These are phyloP conservation scores for Fusarium sp. DNA, from an alignment of 2,329 filamentous ascomycete genomes.

Conservation along the genomic window DNA sequence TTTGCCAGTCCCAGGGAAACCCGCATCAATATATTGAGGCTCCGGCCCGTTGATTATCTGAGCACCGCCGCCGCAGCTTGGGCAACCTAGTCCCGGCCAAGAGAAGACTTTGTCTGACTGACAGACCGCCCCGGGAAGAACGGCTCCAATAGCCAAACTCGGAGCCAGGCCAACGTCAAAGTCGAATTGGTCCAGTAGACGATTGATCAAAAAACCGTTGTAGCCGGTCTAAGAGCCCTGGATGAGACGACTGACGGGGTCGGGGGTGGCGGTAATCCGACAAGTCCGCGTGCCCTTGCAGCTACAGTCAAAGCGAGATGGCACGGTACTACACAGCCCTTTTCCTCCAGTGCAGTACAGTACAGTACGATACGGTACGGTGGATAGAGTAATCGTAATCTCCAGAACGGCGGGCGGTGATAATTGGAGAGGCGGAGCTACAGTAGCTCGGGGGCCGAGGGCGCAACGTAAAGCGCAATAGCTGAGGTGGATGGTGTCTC, in stretches of 20 bases:
- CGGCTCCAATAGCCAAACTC: slow-evolving; percentile 23
- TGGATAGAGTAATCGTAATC: slow-evolving; percentile 5
- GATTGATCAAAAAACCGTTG: slow-evolving; percentile 14
- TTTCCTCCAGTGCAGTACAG: neutral
- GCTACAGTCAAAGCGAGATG: slow-evolving; percentile 5
- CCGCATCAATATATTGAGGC: slow-evolving; percentile 44
- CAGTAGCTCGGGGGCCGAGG: slow-evolving; percentile 2
- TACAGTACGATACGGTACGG: slow-evolving; percentile 15
- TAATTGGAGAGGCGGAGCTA: neutral
- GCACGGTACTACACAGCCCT: neutral
- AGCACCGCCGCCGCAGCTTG: slow-evolving; percentile 30
- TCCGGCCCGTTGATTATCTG: slow-evolving; percentile 15
- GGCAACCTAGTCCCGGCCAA: slow-evolving; percentile 8
- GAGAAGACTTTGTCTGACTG: slow-evolving; percentile 20
- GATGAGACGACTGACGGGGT: neutral
- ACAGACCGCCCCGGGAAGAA: slow-evolving; percentile 17
- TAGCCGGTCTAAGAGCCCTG: slow-evolving; percentile 7
- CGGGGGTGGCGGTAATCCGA: slow-evolving; percentile 35
- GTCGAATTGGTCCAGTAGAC: neutral
- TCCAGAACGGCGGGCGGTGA: neutral
- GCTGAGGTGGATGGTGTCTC: neutral
- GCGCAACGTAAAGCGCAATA: slow-evolving; percentile 3
- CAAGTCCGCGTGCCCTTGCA: slow-evolving; percentile 30
- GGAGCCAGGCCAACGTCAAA: slow-evolving; percentile 14
- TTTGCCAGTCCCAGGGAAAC: slow-evolving; percentile 35